Base-by-base conservation (phyloP, 1,139 yeast species). In the Meyerozyma smithsonii region DNA sequence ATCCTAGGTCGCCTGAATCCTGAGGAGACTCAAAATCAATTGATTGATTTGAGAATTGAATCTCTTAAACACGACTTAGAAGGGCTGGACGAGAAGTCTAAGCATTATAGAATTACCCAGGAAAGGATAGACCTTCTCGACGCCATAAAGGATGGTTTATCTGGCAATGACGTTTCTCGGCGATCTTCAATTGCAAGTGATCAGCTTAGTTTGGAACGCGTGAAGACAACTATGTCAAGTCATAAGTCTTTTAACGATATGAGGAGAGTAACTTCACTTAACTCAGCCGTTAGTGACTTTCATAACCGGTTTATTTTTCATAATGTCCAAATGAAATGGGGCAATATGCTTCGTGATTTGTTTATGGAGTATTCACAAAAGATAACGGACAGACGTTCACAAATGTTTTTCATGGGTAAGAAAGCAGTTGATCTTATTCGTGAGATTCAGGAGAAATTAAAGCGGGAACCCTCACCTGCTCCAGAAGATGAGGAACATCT, bases 281-380 rank as follows among this genome's bases (percentile, higher is more conserved):
- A 67, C 24, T 51, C 54, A 10, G 48, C 56, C 3, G 62, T 59
- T 3, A 58, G 62, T 33, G 59, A 52, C 12, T 88, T 81, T 62
- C 83, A 81, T 47, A 90, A 92, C 55, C 67, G 94, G 39, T 90
- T 85, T 55, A 80, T 84, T 45, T 69, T 90, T 24, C 95, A 89
- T 52, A 81, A 84, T 48, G 72, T 89, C 57, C 78, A 81, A 50
- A 57, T 89, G 53, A 84, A 80, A 48, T 89, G 97, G 96, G 82
- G 84, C 55, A 83, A 84, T 45, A 58, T 66, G 6, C 69, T 83
- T 10, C 69, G 95, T 39, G 78, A 85, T 48, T 70, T 77, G 26
- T 65, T 88, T 40, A 69, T 75, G 48, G 72, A 77, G 32, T 87
- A 86, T 52, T 58, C 83, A 28, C 84, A 82, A 44, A 69, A 77